Base-by-base conservation (phyloP, 2,329 filamentous ascomycete genomes). In the Berkeleyomyces basicola region DNA sequence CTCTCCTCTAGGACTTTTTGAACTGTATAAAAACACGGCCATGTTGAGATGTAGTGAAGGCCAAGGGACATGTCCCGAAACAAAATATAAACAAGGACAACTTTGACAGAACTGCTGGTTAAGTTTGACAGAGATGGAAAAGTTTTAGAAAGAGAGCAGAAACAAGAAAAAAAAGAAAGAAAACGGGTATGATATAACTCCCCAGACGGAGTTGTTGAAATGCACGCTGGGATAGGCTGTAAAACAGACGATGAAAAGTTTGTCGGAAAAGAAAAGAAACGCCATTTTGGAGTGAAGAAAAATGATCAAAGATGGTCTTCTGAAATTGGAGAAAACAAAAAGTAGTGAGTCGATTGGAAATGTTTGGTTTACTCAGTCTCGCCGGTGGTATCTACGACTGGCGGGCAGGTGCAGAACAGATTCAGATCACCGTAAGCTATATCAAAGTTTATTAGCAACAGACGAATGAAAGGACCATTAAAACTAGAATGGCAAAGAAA, bases 321-420 rank as follows among this genome's bases (percentile, higher is more conserved):
- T 47, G 46, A 57, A 53, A 47, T 49, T 60, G 47, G 10, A 55
- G 36, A n/a, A 39, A 37, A 36, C 51, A n/a, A n/a, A 7, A 55
- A 16, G 7, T 3, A 31, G 5, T 9, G 33, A 7, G 4, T 7
- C 51, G 51, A 16, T 10, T 4, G n/a, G 23, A 23, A 23, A 23
- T 23, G 23, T 23, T 23, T 39, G 37, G 57, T 62, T 55, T 61
- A 63, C 44, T 42, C 64, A 47, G 64, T 65, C 65, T 68, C 66
- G 44, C 70, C 70, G 1, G 76, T 79, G 14, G 78, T 80, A 67
- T 81, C 79, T 73, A 90, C 87, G 6, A 95, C 88, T 0, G 91
- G 90, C 46, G 88, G 87, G 72, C 91, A 96, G 7, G 90, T 95
- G 78, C 91, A 96, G 80, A 96, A 96, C 65, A 96, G 82, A 76